These are phyloP conservation scores for Camellia granthamiana DNA, from an alignment of 148 eudicot genomes.

Conservation along the genomic window DNA sequence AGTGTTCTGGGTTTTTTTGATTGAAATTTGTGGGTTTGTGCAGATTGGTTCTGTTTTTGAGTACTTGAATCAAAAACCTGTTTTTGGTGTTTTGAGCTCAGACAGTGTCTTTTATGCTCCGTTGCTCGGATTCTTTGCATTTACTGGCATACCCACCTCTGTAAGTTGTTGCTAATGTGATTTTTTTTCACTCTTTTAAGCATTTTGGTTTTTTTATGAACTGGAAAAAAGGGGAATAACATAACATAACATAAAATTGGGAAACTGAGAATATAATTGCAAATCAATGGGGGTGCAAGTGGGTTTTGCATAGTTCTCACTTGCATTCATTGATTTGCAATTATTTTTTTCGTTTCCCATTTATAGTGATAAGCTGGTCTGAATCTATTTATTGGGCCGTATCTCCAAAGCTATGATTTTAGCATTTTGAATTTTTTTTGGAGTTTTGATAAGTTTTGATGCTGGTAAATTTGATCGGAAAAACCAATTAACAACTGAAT, in stretches of 20 bases:
- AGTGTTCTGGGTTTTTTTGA: background rate
- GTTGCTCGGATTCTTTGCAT: slow-evolving; percentile 77
- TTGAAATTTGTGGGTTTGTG: slow-evolving; percentile 13
- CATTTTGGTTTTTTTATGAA: background rate
- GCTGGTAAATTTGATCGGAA: background rate
- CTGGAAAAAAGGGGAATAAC: background rate
- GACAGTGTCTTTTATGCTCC: slow-evolving; percentile 92
- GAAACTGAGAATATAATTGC: too few relatives aligned
- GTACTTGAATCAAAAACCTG: slow-evolving; percentile 76
- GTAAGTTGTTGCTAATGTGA: slow-evolving; percentile 36
- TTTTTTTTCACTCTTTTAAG: background rate
- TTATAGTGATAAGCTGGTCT: background rate
- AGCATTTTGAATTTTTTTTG: background rate
- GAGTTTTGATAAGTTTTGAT: background rate
- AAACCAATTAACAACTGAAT: background rate
- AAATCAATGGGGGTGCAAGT: too few relatives aligned
- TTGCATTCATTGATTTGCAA: too few relatives aligned
- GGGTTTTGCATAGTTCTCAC: background rate
- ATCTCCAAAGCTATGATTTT: background rate
- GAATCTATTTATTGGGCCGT: background rate
- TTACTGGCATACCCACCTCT: slow-evolving; percentile 91
- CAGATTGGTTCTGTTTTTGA: slow-evolving; percentile 89
- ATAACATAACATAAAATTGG: too few relatives aligned
- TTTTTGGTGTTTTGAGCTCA: slow-evolving; percentile 73
- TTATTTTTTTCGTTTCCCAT: too few relatives aligned